Evolutionary conservation across 75 land plant genomes (phyloP).

Genomic region (Sequoiadendron giganteum): DNA sequence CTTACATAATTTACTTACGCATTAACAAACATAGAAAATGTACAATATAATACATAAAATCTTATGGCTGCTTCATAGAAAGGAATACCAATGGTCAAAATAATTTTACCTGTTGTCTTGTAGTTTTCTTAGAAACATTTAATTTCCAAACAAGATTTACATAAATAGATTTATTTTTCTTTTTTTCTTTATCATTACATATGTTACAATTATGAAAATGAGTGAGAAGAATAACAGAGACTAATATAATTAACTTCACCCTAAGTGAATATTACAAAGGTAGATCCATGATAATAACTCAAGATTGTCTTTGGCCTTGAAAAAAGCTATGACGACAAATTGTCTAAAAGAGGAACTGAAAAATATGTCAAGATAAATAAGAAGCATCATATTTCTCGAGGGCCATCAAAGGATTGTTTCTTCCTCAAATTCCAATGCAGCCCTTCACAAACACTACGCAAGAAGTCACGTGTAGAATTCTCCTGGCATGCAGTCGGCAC

Average conservation of each 20-base stretch:
- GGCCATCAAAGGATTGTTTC: conserved; percentile 74
- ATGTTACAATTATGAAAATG: background rate
- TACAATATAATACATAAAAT: background rate
- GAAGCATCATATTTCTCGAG: conserved; percentile 25
- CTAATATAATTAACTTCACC: background rate
- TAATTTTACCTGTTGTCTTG: background rate
- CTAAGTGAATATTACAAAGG: background rate
- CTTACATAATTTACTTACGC: background rate
- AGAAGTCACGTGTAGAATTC: conserved; percentile 81
- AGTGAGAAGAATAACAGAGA: background rate
- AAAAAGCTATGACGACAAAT: background rate
- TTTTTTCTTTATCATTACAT: background rate
- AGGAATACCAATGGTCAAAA: background rate
- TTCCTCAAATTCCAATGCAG: conserved; percentile 95
- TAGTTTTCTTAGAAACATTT: background rate
- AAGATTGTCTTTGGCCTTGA: background rate
- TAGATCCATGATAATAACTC: background rate
- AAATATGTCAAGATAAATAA: background rate
- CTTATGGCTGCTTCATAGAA: background rate
- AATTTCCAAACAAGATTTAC: background rate
- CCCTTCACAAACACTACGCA: conserved; percentile 84
- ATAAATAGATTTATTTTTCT: background rate
- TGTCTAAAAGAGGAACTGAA: background rate
- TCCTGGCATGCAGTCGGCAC: conserved; percentile 86
- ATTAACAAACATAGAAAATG: background rate